A percentile compares a stretch with the other conserved stretches of the same genome.
Conservation (phyloP, 2,329 filamentous ascomycete genomes). For the Colletotrichum sidae region DNA sequence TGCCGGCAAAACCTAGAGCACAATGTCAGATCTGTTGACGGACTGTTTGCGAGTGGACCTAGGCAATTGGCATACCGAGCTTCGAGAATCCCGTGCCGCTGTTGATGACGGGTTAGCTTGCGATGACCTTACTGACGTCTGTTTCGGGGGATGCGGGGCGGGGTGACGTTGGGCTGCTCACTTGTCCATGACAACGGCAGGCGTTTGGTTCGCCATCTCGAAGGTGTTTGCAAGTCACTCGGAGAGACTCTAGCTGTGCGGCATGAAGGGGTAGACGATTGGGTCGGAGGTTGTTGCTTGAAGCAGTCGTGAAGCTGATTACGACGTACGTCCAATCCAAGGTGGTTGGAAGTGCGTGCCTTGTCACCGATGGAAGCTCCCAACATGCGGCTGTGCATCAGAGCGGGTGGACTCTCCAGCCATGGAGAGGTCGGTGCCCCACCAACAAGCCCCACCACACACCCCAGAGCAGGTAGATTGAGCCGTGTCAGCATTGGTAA, state of each 20-base stretch:
- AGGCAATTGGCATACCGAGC: conserved; percentile 75
- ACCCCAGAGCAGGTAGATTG: conserved; percentile 10
- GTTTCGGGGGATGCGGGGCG: conserved; percentile 44
- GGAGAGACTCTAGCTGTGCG: conserved; percentile 26
- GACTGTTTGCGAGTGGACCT: conserved; percentile 16
- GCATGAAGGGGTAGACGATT: conserved; percentile 30
- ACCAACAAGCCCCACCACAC: conserved; percentile 33
- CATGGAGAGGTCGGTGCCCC: conserved; percentile 37
- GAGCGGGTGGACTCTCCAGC: conserved; percentile 35
- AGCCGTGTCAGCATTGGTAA: background rate
- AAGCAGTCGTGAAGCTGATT: conserved; percentile 37
- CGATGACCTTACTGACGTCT: conserved; percentile 38
- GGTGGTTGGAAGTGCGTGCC: conserved; percentile 38
- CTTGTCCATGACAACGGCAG: conserved; percentile 99
- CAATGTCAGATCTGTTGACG: conserved; percentile 42
- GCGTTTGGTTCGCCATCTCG: conserved; percentile 94
- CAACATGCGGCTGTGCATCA: conserved; percentile 39
- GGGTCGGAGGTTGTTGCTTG: conserved; percentile 8
- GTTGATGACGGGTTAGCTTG: conserved; percentile 44
- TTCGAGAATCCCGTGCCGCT: conserved; percentile 99
- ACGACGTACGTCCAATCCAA: conserved; percentile 39
- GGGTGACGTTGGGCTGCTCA: conserved; percentile 65
- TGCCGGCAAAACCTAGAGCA: conserved; percentile 89
- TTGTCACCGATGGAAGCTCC: conserved; percentile 38
- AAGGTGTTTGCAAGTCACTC: conserved; percentile 26